These are phyloP conservation scores for Jacaranda copaia DNA, from an alignment of 257 asterid species.

Conservation along the genomic window DNA sequence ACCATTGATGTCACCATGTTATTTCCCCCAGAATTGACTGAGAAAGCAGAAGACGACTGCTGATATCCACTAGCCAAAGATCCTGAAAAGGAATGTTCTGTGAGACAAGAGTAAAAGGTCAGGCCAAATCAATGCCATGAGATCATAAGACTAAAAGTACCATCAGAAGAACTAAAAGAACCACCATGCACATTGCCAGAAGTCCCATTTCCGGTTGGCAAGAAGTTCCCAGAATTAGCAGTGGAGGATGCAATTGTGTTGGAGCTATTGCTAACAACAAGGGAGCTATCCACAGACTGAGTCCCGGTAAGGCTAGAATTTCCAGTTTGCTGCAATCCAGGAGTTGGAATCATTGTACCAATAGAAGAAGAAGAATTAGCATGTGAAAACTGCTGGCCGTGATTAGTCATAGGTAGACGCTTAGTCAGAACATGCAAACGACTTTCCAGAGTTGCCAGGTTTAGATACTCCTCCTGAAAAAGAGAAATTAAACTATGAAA, in stretches of 20 bases:
- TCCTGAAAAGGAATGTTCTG: slow-evolving; percentile 57
- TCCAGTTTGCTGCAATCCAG: slow-evolving; percentile 88
- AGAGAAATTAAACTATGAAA: slow-evolving; percentile 26
- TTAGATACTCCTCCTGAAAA: slow-evolving; percentile 79
- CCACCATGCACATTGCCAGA: slow-evolving; percentile 63
- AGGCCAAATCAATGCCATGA: slow-evolving; percentile 26
- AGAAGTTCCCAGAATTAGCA: slow-evolving; percentile 64
- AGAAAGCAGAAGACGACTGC: slow-evolving; percentile 68
- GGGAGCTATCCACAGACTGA: slow-evolving; percentile 64
- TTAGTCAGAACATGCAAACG: slow-evolving; percentile 61
- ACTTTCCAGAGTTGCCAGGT: slow-evolving; percentile 73
- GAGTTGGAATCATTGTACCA: slow-evolving; percentile 99
- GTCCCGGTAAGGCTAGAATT: slow-evolving; percentile 58
- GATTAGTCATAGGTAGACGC: slow-evolving; percentile 52
- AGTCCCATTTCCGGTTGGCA: slow-evolving; percentile 62
- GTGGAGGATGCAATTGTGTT: slow-evolving; percentile 56
- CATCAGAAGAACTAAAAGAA: slow-evolving; percentile 62
- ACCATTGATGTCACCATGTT: slow-evolving; percentile 73
- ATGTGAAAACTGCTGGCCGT: slow-evolving; percentile 74
- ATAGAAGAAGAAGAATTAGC: slow-evolving; percentile 75
- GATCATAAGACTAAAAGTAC: slow-evolving; percentile 41
- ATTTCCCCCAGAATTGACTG: slow-evolving; percentile 73
- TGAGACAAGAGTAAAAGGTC: slow-evolving; percentile 41
- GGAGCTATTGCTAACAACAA: slow-evolving; percentile 52
- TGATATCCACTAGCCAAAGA: slow-evolving; percentile 68